Conservation (phyloP, 306 rosid species). For the Lathyrus oleraceus region DNA sequence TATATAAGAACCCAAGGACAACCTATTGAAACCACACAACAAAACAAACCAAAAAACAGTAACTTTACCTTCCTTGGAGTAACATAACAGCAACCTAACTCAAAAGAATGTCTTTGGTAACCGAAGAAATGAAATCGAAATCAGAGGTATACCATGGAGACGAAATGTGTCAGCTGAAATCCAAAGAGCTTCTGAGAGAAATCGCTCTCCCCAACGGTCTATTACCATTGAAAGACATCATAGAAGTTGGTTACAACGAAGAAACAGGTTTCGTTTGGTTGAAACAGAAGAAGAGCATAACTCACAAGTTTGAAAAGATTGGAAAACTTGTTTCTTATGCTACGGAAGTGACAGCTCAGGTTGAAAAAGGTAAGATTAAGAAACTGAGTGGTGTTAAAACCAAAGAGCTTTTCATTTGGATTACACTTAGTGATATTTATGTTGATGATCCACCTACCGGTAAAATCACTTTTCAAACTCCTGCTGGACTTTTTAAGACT, state of each 20-base stretch:
- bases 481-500: constrained; percentile 59
- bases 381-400: constrained; percentile 81
- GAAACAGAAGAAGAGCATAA: constrained; percentile 60
- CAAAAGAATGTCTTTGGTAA: neutral
- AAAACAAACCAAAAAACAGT: neutral
- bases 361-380: constrained; percentile 61
- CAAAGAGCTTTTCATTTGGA: constrained; percentile 88
- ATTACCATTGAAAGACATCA: constrained; percentile 68
- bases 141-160: neutral
- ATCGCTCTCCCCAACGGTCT: constrained; percentile 70
- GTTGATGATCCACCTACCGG: constrained; percentile 71
- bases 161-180: constrained; percentile 4
- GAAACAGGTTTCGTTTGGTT: constrained; percentile 87
- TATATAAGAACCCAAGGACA: constrained; percentile 41
- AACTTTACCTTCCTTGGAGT: too few relatives aligned
- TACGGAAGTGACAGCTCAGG: constrained; percentile 66
- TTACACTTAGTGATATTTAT: constrained; percentile 61
- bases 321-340: constrained; percentile 66
- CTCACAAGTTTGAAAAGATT: constrained; percentile 81
- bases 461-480: constrained; percentile 69
- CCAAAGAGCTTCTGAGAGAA: constrained; percentile 59
- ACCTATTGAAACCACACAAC: neutral
- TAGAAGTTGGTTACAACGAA: constrained; percentile 68
- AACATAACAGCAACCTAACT: too few relatives aligned
- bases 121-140: neutral